A percentile compares a stretch with the other conserved stretches of the same genome.
phyloP scores from a whole-genome alignment of 1,284 basidiomycete species.

The Apiotrichum mycotoxinovorans region DNA sequence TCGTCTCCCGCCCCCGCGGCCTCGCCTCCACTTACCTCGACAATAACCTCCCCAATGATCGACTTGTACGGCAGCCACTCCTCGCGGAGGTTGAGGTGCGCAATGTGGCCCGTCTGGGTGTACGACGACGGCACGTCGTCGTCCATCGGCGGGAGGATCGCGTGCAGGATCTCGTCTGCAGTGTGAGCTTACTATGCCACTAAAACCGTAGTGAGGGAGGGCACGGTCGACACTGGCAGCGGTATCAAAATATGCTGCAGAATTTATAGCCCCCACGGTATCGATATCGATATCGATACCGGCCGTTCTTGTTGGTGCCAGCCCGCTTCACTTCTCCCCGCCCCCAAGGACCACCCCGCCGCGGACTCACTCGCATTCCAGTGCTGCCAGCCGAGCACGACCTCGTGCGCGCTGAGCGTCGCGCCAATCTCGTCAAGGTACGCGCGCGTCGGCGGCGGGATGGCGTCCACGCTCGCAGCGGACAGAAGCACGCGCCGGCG shows the following conservation, averaged over 20 bases:
- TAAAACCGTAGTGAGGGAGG: too few relatives aligned
- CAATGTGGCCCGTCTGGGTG: slow-evolving; percentile 86
- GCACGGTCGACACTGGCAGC: too few relatives aligned
- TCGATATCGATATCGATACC: too few relatives aligned
- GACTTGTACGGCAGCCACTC: slow-evolving; percentile 89
- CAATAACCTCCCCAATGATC: slow-evolving; percentile 83
- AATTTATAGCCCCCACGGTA: too few relatives aligned
- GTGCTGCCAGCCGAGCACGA: slow-evolving; percentile 74
- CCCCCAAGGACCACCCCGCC: too few relatives aligned
- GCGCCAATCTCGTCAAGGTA: slow-evolving; percentile 59
- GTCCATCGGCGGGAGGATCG: slow-evolving; percentile 71
- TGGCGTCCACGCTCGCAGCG: slow-evolving; percentile 60
- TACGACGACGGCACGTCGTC: slow-evolving; percentile 80
- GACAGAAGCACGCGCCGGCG: slow-evolving; percentile 62
- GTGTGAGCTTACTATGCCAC: background rate
- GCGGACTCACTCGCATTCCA: slow-evolving; percentile 70
- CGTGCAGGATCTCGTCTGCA: slow-evolving; percentile 74
- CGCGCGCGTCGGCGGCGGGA: slow-evolving; percentile 57
- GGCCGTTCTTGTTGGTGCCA: too few relatives aligned
- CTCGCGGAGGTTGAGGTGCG: slow-evolving; percentile 83
- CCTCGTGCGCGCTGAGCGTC: slow-evolving; percentile 58
- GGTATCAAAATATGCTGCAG: too few relatives aligned
- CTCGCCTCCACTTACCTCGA: slow-evolving; percentile 64
- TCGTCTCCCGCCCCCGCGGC: background rate
- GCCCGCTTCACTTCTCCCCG: too few relatives aligned